Conservation (phyloP, 257 asterid species). For the Nicotiana knightiana region DNA sequence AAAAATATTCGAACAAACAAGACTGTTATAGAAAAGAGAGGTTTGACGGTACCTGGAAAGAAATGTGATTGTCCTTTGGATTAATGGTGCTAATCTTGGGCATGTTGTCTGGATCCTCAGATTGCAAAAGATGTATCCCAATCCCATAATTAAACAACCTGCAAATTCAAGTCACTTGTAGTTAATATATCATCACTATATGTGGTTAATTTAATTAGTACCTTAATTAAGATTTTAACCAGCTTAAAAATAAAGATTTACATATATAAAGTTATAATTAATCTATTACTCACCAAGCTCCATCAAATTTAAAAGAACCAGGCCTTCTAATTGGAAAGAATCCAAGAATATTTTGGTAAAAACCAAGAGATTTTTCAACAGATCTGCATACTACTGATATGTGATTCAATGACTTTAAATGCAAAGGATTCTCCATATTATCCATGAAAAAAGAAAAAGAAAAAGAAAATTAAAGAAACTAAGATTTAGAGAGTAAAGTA, state of each 20-base stretch:
- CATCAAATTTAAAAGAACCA: conserved; percentile 26
- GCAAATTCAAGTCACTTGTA: background rate
- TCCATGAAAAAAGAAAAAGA: background rate
- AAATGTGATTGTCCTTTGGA: conserved; percentile 30
- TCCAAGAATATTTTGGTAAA: conserved; percentile 27
- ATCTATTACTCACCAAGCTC: conserved; percentile 19
- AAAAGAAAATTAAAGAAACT: background rate
- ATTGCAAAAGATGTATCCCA: conserved; percentile 27
- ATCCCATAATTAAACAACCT: conserved; percentile 28
- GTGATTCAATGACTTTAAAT: conserved; percentile 26
- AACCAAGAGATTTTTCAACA: conserved; percentile 24
- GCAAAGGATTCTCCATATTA: conserved; percentile 21
- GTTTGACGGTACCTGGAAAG: conserved; percentile 8
- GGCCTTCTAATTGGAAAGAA: conserved; percentile 28
- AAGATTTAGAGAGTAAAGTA: background rate
- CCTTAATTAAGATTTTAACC: no score
- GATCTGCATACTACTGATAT: conserved; percentile 24
- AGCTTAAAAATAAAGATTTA: no score
- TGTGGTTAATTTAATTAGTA: background rate
- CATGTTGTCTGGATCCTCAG: conserved; percentile 15
- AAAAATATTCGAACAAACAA: no score
- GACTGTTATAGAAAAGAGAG: no score
- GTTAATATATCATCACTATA: background rate
- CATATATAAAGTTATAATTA: no score
- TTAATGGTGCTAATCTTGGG: conserved; percentile 15